Percentiles rank a stretch among this genome's conserved stretches.
phyloP scores from a whole-genome alignment of 2,329 filamentous ascomycete species.

The Calcarisporium arbuscula region DNA sequence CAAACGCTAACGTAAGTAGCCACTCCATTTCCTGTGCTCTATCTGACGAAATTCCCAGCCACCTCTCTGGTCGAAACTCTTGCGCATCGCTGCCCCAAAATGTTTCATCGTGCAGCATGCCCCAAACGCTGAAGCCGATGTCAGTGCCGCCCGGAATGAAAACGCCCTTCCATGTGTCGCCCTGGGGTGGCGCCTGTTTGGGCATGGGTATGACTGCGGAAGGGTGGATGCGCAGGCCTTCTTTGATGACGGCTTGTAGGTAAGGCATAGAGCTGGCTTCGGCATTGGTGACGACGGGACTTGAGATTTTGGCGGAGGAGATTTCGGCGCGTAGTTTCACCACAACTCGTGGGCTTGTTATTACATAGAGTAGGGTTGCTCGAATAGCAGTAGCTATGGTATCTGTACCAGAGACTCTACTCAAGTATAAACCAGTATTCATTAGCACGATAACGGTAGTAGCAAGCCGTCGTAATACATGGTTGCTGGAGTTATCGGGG shows the following conservation, averaged over 20 bases:
- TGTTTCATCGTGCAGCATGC: conserved; percentile 21
- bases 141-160: conserved; percentile 24
- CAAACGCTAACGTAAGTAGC: too few species aligned
- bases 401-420: neutral
- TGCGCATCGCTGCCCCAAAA: conserved; percentile 26
- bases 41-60: too few species aligned
- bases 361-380: neutral
- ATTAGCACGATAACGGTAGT: too few species aligned
- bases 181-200: conserved; percentile 38
- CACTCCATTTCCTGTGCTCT: too few species aligned
- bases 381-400: neutral
- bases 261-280: conserved; percentile 42
- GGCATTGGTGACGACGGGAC: too few species aligned
- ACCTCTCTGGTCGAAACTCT: conserved; percentile 33
- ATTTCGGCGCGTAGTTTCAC: too few species aligned
- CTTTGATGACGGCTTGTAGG: conserved; percentile 48
- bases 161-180: conserved; percentile 28
- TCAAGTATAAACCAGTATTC: neutral
- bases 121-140: conserved; percentile 30
- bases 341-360: too few species aligned
- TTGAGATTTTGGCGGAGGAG: too few species aligned
- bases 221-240: conserved; percentile 43
- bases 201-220: conserved; percentile 40
- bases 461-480: too few species aligned
- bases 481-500: too few species aligned